These are phyloP conservation scores for Sonneratia caseolaris DNA, from an alignment of 345 rosid genomes.

Conservation along the genomic window DNA sequence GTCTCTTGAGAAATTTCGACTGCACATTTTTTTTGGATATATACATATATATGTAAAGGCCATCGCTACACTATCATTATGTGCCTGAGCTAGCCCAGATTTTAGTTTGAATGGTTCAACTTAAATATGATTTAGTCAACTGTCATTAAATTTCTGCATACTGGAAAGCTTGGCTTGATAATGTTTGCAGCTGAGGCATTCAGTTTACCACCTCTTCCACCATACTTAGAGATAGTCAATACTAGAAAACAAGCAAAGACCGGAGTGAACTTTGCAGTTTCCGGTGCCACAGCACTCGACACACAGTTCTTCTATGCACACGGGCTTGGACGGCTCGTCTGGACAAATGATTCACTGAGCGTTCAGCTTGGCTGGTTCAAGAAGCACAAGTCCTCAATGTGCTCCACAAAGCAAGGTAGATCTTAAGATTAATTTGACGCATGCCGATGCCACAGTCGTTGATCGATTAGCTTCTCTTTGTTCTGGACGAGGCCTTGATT, in stretches of 20 bases:
- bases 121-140: background rate
- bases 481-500: background rate
- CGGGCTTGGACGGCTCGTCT: conserved; percentile 21
- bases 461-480: background rate
- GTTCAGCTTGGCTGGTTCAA: conserved; percentile 60
- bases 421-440: background rate
- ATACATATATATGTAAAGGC: no score
- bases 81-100: no score
- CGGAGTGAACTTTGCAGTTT: conserved; percentile 57
- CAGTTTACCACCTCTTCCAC: conserved; percentile 37
- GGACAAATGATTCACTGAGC: conserved; percentile 38
- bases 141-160: no score
- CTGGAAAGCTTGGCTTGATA: background rate
- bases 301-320: conserved; percentile 25
- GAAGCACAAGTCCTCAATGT: conserved; percentile 43
- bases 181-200: conserved; percentile 48
- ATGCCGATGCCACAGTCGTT: background rate
- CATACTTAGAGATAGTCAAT: conserved; percentile 30
- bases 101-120: no score
- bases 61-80: no score
- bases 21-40: background rate
- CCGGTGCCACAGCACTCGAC: conserved; percentile 60
- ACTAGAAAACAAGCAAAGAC: conserved; percentile 9
- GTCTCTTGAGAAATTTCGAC: background rate
- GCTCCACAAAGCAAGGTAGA: conserved; percentile 34